Evolutionary conservation across 805 yeast genomes (phyloP).

Genomic region (Komagataella kurtzmanii): DNA sequence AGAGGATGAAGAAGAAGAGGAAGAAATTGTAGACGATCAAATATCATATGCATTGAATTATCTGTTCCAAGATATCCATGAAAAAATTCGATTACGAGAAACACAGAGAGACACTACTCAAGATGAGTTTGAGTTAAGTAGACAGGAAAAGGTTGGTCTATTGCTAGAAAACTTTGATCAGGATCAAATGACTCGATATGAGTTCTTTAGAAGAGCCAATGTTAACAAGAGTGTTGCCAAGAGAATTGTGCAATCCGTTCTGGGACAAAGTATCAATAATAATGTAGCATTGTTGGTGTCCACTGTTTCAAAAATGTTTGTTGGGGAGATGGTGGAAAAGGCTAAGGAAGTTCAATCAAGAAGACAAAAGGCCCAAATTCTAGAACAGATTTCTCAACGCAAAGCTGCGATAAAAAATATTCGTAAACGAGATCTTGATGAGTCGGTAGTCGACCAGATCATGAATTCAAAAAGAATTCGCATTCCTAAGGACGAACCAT

Average conservation of each 20-base stretch:
- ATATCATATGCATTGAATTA: neutral
- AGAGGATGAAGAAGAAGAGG: neutral
- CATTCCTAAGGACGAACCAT: conserved; percentile 31
- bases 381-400: conserved; percentile 13
- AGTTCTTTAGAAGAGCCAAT: conserved; percentile 71
- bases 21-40: neutral
- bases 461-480: neutral
- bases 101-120: neutral
- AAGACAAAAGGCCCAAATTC: conserved; percentile 28
- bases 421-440: conserved; percentile 24
- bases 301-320: conserved; percentile 76
- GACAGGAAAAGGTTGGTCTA: conserved; percentile 46
- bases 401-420: conserved; percentile 9
- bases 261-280: conserved; percentile 70
- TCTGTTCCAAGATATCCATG: neutral
- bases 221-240: conserved; percentile 64
- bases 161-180: conserved; percentile 61
- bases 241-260: conserved; percentile 62
- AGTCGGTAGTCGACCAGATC: conserved; percentile 12
- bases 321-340: conserved; percentile 81
- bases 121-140: conserved; percentile 16
- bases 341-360: conserved; percentile 61
- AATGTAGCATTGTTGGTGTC: conserved; percentile 72
- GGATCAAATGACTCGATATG: conserved; percentile 82
- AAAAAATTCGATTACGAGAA: neutral